These are phyloP conservation scores for Polyporus tsugae DNA, from an alignment of 1,284 basidiomycete species.

Conservation along the genomic window DNA sequence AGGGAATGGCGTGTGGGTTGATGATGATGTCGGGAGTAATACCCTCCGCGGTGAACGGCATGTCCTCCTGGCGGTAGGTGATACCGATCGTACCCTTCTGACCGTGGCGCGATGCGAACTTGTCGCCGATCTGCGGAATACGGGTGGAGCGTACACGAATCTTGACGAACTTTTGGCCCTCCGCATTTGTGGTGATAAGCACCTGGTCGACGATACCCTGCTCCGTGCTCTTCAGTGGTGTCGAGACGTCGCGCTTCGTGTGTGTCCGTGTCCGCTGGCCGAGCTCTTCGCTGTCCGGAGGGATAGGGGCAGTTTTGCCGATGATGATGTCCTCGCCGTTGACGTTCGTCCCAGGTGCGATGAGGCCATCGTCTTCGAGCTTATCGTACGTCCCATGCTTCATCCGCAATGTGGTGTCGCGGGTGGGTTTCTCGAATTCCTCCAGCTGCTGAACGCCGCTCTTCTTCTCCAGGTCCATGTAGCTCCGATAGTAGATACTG, in stretches of 20 bases:
- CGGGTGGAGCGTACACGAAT: slow-evolving; percentile 95
- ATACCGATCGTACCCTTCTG: slow-evolving; percentile 99
- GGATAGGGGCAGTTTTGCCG: slow-evolving; percentile 98
- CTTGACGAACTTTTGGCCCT: slow-evolving; percentile 99
- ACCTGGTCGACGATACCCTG: slow-evolving; percentile 98
- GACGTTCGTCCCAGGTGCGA: slow-evolving; percentile 95
- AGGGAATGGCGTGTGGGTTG: slow-evolving; percentile 99
- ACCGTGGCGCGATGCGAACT: slow-evolving; percentile 99
- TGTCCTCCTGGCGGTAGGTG: slow-evolving; percentile 99
- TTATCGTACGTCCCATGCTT: slow-evolving; percentile 99
- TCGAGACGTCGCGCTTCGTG: slow-evolving; percentile 94
- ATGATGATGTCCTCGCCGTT: slow-evolving; percentile 99
- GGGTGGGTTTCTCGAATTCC: slow-evolving; percentile 96
- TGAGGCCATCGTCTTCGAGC: slow-evolving; percentile 94
- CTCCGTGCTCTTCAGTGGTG: slow-evolving; percentile 97
- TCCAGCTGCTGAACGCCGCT: slow-evolving; percentile 92
- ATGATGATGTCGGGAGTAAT: slow-evolving; percentile 98
- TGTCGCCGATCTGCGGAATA: slow-evolving; percentile 98
- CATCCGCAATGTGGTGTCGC: slow-evolving; percentile 94
- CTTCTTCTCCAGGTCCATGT: slow-evolving; percentile 99
- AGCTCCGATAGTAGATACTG: slow-evolving; percentile 98
- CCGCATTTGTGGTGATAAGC: slow-evolving; percentile 93
- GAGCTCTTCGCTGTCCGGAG: slow-evolving; percentile 95
- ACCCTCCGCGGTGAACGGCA: slow-evolving; percentile 98
- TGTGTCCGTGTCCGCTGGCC: slow-evolving; percentile 94